Evolutionary conservation across 2,329 filamentous ascomycete species (phyloP).

Genomic region (Corynespora cassiicola): DNA sequence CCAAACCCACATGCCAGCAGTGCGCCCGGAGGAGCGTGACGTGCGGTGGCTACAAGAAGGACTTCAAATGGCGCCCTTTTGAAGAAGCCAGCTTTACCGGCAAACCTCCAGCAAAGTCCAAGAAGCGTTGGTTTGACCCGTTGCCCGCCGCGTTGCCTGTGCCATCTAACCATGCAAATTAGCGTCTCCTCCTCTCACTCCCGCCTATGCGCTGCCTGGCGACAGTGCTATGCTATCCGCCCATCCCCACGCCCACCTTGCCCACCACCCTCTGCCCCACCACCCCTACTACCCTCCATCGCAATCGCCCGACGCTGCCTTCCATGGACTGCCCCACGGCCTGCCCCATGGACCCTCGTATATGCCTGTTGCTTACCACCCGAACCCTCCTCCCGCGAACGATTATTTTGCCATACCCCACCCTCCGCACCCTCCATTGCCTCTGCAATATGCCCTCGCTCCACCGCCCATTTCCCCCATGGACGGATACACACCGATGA

Average conservation of each 20-base stretch:
- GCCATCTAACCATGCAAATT: background rate
- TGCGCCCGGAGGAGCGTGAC: constrained; percentile 69
- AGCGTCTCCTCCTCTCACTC: background rate
- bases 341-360: constrained; percentile 15
- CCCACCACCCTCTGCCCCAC: constrained; percentile 2
- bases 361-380: too few relatives aligned
- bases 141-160: background rate
- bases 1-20: constrained; percentile 71
- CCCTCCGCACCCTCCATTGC: constrained; percentile 16
- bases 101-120: constrained; percentile 51
- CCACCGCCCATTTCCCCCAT: constrained; percentile 34
- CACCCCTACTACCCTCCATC: constrained; percentile 17
- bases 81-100: constrained; percentile 65
- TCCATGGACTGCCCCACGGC: constrained; percentile 17
- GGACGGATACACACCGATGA: constrained; percentile 43
- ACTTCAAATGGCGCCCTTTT: constrained; percentile 77
- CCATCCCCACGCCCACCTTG: too few relatives aligned
- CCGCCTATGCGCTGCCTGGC: too few relatives aligned
- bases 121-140: constrained; percentile 49
- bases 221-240: too few relatives aligned
- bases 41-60: constrained; percentile 76
- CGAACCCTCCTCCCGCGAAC: constrained; percentile 14
- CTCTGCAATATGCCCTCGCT: constrained; percentile 26
- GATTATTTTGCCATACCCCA: constrained; percentile 19
- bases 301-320: constrained; percentile 12